Base-by-base conservation (phyloP, 2,329 filamentous ascomycete genomes). In the Cadophora malorum region DNA sequence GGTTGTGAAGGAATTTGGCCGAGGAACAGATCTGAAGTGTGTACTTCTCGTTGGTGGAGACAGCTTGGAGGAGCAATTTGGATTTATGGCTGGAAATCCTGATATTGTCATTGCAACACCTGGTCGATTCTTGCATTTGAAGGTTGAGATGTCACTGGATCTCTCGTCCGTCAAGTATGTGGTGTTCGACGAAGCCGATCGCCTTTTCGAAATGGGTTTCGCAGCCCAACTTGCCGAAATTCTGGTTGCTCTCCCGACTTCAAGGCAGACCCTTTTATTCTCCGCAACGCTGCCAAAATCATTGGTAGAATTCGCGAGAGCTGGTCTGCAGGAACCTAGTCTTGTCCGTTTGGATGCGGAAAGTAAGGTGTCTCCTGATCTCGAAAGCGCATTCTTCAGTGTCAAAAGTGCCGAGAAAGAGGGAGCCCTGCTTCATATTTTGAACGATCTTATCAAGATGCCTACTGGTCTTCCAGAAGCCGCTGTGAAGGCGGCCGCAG, bases 131-230 rank as follows among this genome's bases (percentile, higher is more conserved):
- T 83, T 99, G 73, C 96, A 99, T 84, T 81, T 99, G 71, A 96
- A 98, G 81, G 95, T 98, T 23, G 96, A 99, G 78, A 99, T 99
- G 96, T 85, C 86, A 10, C 81, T 99, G 63, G 93, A 97, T 76
- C 82, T 99, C n/a, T 93, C 91, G 0, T 97, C 93, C 4, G 90
- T 99, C 69, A 87, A 89, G 74, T 99, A 99, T 76, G 93, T 97
- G 28, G 96, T 99, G 9, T 99, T 99, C 72, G 96, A 99, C 78
- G 96, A 99, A 79, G 96, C 96, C 1, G 96, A 99, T 84, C 88
- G 96, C 64, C 84, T 99, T 23, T 99, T 99, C 79, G 96, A 99
- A 78, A 97, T 99, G 95, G 96, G 96, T 74, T 99, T 99, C 78
- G 94, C 94, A 4, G 90, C 92, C 3, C 96, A 99, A 77, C 83